Percentiles rank a stretch among this genome's conserved stretches.
Evolutionary conservation across 495 filamentous ascomycete species (phyloP).

Genomic region (Talaromyces adpressus): DNA sequence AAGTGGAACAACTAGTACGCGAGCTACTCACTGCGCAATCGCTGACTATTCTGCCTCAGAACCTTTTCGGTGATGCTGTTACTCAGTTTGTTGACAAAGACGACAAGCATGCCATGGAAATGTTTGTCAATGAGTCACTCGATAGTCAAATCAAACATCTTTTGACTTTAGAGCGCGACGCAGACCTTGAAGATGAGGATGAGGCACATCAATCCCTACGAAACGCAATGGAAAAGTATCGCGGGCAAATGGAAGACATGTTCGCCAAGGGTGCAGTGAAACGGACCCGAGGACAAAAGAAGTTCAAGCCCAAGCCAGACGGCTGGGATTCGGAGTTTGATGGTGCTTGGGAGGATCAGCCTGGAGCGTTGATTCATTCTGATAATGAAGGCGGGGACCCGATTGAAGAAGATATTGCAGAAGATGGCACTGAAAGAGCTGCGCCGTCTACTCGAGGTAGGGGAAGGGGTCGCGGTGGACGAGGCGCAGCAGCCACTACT

Average conservation of each 20-base stretch:
- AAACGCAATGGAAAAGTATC: constrained; percentile 63
- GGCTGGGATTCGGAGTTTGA: constrained; percentile 82
- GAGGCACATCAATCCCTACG: constrained; percentile 53
- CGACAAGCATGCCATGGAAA: constrained; percentile 87
- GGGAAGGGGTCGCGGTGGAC: constrained; percentile 43
- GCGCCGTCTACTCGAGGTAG: constrained; percentile 38
- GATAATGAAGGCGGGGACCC: constrained; percentile 46
- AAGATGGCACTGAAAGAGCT: constrained; percentile 30
- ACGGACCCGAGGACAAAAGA: constrained; percentile 49
- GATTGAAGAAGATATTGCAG: constrained; percentile 38
- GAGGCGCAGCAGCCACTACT: constrained; percentile 32
- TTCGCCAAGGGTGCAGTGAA: constrained; percentile 63
- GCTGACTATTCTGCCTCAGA: constrained; percentile 83
- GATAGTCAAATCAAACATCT: constrained; percentile 70
- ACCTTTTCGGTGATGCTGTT: constrained; percentile 88
- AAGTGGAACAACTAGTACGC: constrained; percentile 78
- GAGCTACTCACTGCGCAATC: constrained; percentile 81
- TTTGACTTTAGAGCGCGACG: constrained; percentile 53
- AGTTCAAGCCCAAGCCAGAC: constrained; percentile 69
- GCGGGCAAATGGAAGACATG: constrained; percentile 60
- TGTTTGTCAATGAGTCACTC: constrained; percentile 77
- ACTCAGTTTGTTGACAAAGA: constrained; percentile 92
- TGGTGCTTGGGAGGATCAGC: constrained; percentile 76
- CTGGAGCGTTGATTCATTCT: constrained; percentile 56
- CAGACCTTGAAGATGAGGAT: constrained; percentile 59